Conservation (phyloP, 768 basidiomycete genomes). For the Rhodotorula babjevae region DNA sequence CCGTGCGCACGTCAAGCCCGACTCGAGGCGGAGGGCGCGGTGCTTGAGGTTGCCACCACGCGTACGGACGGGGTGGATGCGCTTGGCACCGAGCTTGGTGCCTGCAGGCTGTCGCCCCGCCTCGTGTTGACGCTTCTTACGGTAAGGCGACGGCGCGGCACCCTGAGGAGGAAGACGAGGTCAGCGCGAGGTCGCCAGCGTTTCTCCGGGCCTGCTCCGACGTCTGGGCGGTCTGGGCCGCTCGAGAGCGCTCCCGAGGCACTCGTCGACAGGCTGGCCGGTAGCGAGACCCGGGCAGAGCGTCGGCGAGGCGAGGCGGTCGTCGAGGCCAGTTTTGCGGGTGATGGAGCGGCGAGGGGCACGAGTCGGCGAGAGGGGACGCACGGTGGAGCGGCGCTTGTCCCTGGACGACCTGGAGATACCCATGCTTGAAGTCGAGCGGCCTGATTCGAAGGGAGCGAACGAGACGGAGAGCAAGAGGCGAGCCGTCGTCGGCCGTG, state of each 20-base stretch:
- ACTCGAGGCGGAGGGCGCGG: slow-evolving; percentile 90
- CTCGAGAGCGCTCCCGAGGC: no score
- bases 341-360: background rate
- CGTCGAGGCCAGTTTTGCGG: background rate
- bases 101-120: slow-evolving; percentile 77
- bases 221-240: no score
- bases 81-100: slow-evolving; percentile 94
- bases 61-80: slow-evolving; percentile 87
- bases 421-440: slow-evolving; percentile 48
- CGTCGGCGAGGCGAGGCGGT: no score
- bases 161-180: slow-evolving; percentile 43
- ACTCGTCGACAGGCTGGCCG: no score
- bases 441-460: no score
- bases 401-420: slow-evolving; percentile 95
- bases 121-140: slow-evolving; percentile 95
- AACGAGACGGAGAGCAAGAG: no score
- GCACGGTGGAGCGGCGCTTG: slow-evolving; percentile 82
- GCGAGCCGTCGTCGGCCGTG: no score
- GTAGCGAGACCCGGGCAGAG: no score
- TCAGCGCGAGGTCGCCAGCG: background rate
- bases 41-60: slow-evolving; percentile 94
- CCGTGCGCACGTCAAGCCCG: no score
- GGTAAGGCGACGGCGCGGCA: slow-evolving; percentile 76
- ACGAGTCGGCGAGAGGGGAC: slow-evolving; percentile 36
- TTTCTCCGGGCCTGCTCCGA: no score